Base-by-base conservation (phyloP, 768 basidiomycete genomes). In the Cystofilobasidium capitatum region DNA sequence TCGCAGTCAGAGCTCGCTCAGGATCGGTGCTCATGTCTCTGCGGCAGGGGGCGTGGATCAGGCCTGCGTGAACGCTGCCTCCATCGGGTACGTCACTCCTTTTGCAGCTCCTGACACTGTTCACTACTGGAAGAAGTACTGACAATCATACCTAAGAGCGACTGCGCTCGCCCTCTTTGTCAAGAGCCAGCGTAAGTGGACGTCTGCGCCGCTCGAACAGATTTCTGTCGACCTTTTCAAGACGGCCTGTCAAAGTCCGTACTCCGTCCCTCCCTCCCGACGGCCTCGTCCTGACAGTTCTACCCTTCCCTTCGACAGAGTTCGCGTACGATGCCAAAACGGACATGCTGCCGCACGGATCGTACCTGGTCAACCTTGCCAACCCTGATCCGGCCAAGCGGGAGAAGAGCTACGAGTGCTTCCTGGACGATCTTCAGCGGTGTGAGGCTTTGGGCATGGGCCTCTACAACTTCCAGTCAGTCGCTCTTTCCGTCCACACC, bases 181-280 rank as follows among this genome's bases (percentile, higher is more conserved):
- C 45, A 93, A 91, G 76, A 87, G 86, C 0, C 90, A 91, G 71
- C 80, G 88, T 26, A 87, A 86, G 76, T 93, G 91, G 91, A 79
- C 77, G 13, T 85, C 86, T 5, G 83, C 85, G 4, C 77, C 83
- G 2, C 79, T 89, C 1, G 51, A 55, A 7, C 29, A 26, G 13
- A 16, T 20, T 2, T 12, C 51, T 2, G 14, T 22, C 51, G 44
- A 36, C 13, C 31, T 33, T 7, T 67, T 54, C 29, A 35, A 59
- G 4, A 39, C 31, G 3, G 66, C 66, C 16, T 54, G 60, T 39
- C 29, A 57, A n/a, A 57, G 66, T 67, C 2, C 35, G 66, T 61
- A 0, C 17, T 16, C 22, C 51, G 22, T 42, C 9, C 36, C 26
- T 14, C 42, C 13, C 31, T 16, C 26, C 29, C 36, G 31, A 6